Conservation (phyloP, 2,329 filamentous ascomycete genomes). For the Huntiella moniliformis region DNA sequence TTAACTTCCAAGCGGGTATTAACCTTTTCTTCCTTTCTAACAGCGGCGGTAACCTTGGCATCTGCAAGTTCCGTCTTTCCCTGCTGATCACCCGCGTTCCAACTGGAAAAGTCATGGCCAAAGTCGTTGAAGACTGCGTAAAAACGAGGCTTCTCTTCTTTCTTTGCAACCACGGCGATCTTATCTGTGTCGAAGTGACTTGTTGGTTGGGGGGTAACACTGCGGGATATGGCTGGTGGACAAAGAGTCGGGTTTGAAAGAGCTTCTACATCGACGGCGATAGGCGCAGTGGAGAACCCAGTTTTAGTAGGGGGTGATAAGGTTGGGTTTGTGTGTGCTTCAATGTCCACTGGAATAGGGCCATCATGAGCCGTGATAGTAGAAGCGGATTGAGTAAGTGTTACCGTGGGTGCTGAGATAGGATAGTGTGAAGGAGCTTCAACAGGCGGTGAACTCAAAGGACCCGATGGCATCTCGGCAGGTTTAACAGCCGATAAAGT, state of each 20-base stretch:
- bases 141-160: constrained; percentile 3
- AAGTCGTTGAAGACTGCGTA: constrained; percentile 10
- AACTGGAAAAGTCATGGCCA: constrained; percentile 7
- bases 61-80: too few species aligned
- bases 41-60: too few species aligned
- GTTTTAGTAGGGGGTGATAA: not conserved
- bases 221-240: too few species aligned
- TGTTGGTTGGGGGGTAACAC: not conserved
- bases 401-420: not conserved
- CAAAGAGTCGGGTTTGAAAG: too few species aligned
- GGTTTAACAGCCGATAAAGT: too few species aligned
- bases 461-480: too few species aligned
- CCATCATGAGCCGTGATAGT: not conserved
- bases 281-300: not conserved
- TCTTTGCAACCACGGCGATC: too few species aligned
- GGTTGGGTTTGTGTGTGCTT: not conserved
- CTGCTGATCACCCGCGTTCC: not conserved
- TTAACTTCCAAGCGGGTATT: too few species aligned
- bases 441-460: too few species aligned
- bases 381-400: not conserved
- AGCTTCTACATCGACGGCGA: not conserved
- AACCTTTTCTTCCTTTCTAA: too few species aligned
- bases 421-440: too few species aligned
- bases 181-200: too few species aligned
- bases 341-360: constrained; percentile 4